Base-by-base conservation (phyloP, 176 grass and related monocot genomes). In the Puccinellia tenuiflora region DNA sequence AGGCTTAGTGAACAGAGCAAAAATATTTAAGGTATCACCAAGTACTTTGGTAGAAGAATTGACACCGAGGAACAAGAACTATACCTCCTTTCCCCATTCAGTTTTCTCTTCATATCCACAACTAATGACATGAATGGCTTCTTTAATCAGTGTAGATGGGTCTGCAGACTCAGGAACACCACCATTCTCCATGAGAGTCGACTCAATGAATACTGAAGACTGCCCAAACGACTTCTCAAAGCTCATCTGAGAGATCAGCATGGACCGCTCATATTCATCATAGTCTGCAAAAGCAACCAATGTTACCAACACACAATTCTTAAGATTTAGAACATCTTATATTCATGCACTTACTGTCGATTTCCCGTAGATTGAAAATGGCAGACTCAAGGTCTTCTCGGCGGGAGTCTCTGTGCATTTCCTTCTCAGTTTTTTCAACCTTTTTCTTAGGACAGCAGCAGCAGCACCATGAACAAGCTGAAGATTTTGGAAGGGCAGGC, bases 31-130 rank as follows among this genome's bases (percentile, higher is more conserved):
- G 30, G 54, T 35, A 57, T 45, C 14, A 25, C 22, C 22, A 84
- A 62, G 55, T 17, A 77, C 45, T 81, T 37, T 7, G 2, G 73
- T 2, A 53, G 46, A 83, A 16, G 13, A 39, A 65, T 17, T 84
- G 30, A 73, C 20, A 78, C 6, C 26, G 18, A 45, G 81, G 34
- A 30, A 3, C 16, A 83, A 77, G 71, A 62, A 37, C 21, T 74
- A 40, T 21, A 97, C 95, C 96, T 98, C 96, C 74, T 95, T 98
- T 43, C 96, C 96, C 96, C 96, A 98, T 91, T 98, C 96, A 82
- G 92, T 98, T 93, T 98, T 98, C 66, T 98, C 96, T 90, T 98
- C 92, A 17, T 98, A 98, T 66, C 96, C 96, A 50, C 96, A 98
- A 73, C 92, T 83, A 68, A 98, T 95, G 31, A 98, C 91, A 82